A percentile compares a stretch with the other conserved stretches of the same genome.
Conservation (phyloP, 345 rosid genomes). For the Dipteronia dyeriana region DNA sequence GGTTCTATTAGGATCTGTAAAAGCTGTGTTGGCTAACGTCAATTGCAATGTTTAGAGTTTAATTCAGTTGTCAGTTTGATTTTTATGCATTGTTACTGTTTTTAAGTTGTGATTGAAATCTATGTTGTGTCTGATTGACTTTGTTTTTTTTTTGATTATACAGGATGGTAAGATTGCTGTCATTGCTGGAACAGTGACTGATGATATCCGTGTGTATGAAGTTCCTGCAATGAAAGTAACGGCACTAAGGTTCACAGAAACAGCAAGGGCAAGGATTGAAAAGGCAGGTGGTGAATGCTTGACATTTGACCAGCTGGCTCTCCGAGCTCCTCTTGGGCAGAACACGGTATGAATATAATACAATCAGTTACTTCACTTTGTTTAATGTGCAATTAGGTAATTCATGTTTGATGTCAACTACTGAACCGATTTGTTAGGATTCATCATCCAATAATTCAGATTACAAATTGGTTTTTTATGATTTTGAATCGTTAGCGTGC, state of each 20-base stretch:
- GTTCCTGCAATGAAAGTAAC: constrained; percentile 80
- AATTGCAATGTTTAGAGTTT: background rate
- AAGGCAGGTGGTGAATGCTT: constrained; percentile 96
- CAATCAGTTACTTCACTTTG: no score
- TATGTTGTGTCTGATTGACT: background rate
- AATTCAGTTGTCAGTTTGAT: no score
- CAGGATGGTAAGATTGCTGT: constrained; percentile 83
- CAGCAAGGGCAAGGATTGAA: constrained; percentile 90
- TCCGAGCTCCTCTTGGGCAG: constrained; percentile 91
- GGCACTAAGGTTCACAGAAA: constrained; percentile 87
- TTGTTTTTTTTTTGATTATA: background rate
- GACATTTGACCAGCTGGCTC: constrained; percentile 92
- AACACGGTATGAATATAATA: constrained; percentile 60
- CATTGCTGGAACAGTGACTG: constrained; percentile 78
- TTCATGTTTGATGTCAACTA: background rate
- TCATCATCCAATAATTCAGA: background rate
- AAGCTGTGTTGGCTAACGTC: background rate
- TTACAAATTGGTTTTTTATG: background rate
- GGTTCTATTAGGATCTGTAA: background rate
- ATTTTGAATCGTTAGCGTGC: background rate
- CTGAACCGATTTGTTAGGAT: background rate
- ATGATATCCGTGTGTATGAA: constrained; percentile 79
- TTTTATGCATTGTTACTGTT: background rate
- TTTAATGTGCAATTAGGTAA: no score
- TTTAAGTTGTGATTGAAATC: background rate